Base-by-base conservation (phyloP, 2,329 filamentous ascomycete species). In the Pestalotiopsis sp. region DNA sequence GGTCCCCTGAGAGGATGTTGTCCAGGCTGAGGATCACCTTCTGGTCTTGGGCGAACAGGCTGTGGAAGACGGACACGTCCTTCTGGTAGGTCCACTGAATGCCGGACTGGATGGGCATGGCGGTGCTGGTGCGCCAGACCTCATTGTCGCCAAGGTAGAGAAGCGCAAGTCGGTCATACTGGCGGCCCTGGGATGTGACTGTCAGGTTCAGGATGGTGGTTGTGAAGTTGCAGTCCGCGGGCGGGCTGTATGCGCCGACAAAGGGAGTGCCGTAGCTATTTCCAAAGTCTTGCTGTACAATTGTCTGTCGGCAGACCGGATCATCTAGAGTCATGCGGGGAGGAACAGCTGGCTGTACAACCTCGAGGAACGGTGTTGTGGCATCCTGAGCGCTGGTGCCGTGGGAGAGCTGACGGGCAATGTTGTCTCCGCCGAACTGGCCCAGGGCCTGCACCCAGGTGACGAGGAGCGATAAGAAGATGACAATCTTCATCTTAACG, bases 61-160 rank as follows among this genome's bases (percentile, higher is more conserved):
- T 72, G 25, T 86, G 80, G 73, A 86, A 90, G 68, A 83, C 81
- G 11, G 86, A 89, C 83, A 91, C 85, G 69, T 92, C 89, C 77
- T 92, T 92, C 65, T 86, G 79, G 70, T 90, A 91, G 1, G 75
- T 75, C 74, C 75, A 79, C 66, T 84, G 78, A 67, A 92, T 91
- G 1, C 89, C 89, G 56, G 81, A 82, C 13, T 78, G 73, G 0
- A 85, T 89, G 1, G 89, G 89, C 78, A 91, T 90, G 0, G 89
- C 88, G 1, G 90, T 92, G 13, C 88, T 90, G 7, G 88, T 91
- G 17, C 90, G 82, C 77, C 88, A 91, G 0, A 92, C 80, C 75
- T 92, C 89, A n/a, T 85, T 82, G 73, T 91, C 88, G 23, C 86
- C 86, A 27, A 92, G 81, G 71, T 85, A 91, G 77, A 92, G 83